These are phyloP conservation scores for Alternaria consortialis DNA, from an alignment of 2,329 filamentous ascomycete genomes.

Conservation along the genomic window DNA sequence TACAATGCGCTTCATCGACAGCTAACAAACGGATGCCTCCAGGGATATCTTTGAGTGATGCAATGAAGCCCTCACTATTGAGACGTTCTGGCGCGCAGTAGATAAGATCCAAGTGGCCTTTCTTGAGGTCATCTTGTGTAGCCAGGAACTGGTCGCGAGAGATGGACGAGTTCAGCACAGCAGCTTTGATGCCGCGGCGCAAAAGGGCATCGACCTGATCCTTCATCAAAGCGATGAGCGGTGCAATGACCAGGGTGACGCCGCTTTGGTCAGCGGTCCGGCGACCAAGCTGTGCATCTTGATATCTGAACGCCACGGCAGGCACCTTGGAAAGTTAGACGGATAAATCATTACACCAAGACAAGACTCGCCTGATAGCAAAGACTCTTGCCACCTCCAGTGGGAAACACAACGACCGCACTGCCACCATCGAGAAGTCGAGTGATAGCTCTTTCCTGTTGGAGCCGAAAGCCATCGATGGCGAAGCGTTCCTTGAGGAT, in stretches of 20 bases:
- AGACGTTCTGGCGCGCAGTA: conserved; percentile 98
- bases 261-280: conserved; percentile 71
- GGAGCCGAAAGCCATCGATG: conserved; percentile 54
- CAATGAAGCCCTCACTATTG: conserved; percentile 74
- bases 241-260: conserved; percentile 90
- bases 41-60: conserved; percentile 72
- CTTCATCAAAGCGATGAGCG: conserved; percentile 92
- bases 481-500: conserved; percentile 55
- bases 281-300: conserved; percentile 43
- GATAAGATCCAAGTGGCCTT: conserved; percentile 77
- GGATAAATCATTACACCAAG: background rate
- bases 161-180: conserved; percentile 74
- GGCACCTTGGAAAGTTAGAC: conserved; percentile 40
- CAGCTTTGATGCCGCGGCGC: conserved; percentile 75
- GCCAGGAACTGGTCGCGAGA: conserved; percentile 65
- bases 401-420: conserved; percentile 72
- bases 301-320: conserved; percentile 54
- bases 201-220: conserved; percentile 89
- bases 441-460: conserved; percentile 58
- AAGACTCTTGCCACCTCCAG: conserved; percentile 92
- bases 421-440: conserved; percentile 56
- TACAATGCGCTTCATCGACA: conserved; percentile 95
- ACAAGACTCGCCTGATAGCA: conserved; percentile 80
- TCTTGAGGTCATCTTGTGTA: conserved; percentile 68
- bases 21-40: conserved; percentile 80